phyloP scores from a whole-genome alignment of 1,284 basidiomycete species.

The Ceratobasidium sp. region DNA sequence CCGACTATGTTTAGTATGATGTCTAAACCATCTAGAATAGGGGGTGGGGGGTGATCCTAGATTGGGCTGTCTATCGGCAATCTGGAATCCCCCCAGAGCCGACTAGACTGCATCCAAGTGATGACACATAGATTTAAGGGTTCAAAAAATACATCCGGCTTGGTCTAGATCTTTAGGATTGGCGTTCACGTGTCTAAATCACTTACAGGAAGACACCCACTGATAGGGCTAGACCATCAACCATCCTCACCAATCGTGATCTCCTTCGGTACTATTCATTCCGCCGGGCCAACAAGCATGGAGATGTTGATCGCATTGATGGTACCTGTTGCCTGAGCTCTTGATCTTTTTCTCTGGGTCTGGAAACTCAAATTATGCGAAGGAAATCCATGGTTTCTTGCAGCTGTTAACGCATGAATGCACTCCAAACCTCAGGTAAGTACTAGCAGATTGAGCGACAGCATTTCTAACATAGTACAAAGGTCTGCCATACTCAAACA shows the following conservation, averaged over 20 bases:
- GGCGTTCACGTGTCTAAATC: not conserved
- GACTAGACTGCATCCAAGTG: not conserved
- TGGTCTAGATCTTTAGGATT: not conserved
- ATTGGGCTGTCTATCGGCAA: not conserved
- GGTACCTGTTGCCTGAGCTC: not conserved
- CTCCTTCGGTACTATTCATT: not conserved
- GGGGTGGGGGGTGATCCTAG: not conserved
- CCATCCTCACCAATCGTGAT: not conserved
- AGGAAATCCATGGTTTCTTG: not conserved
- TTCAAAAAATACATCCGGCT: not conserved
- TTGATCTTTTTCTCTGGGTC: not conserved
- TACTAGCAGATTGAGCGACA: too few species aligned
- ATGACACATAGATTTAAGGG: not conserved
- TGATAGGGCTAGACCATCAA: not conserved
- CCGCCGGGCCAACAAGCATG: not conserved
- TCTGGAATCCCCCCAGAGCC: not conserved
- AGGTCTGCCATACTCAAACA: not conserved
- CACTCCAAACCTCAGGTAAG: not conserved
- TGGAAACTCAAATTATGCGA: constrained; percentile 1
- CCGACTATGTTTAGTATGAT: not conserved
- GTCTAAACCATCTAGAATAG: constrained; percentile 10
- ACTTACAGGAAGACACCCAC: constrained; percentile 7
- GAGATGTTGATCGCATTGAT: not conserved
- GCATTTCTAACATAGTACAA: not conserved
- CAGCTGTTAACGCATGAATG: constrained; percentile 2